Base-by-base conservation (phyloP, 2,329 filamentous ascomycete genomes). In the Sporothrix dimorphospora region DNA sequence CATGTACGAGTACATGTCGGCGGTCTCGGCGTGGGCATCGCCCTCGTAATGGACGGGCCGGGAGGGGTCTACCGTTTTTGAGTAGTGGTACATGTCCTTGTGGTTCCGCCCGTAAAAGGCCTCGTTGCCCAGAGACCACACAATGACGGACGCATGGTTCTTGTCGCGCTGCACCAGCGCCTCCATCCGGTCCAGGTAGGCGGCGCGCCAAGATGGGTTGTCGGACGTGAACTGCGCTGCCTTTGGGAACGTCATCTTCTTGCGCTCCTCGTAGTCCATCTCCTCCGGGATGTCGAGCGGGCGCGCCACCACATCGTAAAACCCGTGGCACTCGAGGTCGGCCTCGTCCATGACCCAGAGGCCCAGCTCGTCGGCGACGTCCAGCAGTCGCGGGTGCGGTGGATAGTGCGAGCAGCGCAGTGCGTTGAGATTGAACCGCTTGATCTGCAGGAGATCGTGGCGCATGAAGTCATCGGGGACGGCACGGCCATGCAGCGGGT, bases 101-200 rank as follows among this genome's bases (percentile, higher is more conserved):
- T 91, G 89, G 77, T 93, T 93, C 9, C 83, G 81, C 0, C 91
- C 91, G 76, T 91, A 92, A 77, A 92, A 93, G 0, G 90, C 87
- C 77, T 93, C 91, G 76, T 93, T 93, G 0, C 91, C 91, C 0
- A 93, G 82, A 63, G 88, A 91, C 91, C 91, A 93, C 55, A 92
- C 87, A 66, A 93, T 88, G 67, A 93, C 84, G n/a, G 85, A 90
- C 0, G 91, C 79, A 75, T 92, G 89, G 72, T 93, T 90, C 80
- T 92, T 92, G 79, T 93, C 90, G 19, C 91, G 84, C 76, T 89
- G 85, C 0, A 93, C 84, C 71, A 93, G 80, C 71, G 91, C 88
- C 42, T 83, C 80, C 72, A 89, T 88, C 3, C 91, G 87, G 78
- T 93, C 91, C 1, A 93, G 77, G 74, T 93, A 93, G 0, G 90